Evolutionary conservation across 805 yeast genomes (phyloP), one percentile per base, ranked within the genome.

Genomic region (Metschnikowia vanudenii): DNA sequence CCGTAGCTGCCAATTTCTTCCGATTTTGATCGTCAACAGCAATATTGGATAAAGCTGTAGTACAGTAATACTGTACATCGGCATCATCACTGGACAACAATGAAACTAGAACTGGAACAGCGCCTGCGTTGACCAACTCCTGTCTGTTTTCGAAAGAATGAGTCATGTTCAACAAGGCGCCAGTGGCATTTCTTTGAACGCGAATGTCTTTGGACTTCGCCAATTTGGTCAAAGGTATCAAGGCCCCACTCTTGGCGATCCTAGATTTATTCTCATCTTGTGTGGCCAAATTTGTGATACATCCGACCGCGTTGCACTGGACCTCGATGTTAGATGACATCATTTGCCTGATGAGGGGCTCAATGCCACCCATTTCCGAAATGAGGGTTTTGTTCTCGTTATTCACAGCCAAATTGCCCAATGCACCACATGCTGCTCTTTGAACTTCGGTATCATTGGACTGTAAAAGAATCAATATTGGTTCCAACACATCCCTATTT

Each of bases 291-390:
- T 94, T 94, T 31, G 99, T 94, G 62, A 94, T 91, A 66, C 99
- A 94, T 14, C 99, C 99, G 47, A 94, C 99, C 2, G 99, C 99
- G 64, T 94, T 94, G 68, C 99, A 94, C 70, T 94, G 99, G 33
- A 94, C 98, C 67, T 94, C 99, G 48, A 94, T 96, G 61, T 94
- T 94, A 45, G 94, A 81, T 35, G 96, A 85, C 85, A 89, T 85
- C 99, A 94, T 94, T 70, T 94, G 99, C 66, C 95, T 84, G 58
- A 94, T 94, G 38, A 94, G 79, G 4, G 98, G 98, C 53, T 91
- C 96, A 47, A 94, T 78, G 2, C 98, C 99, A 24, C 98, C 98
- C 97, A 94, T 89, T 61, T 92, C 96, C 14, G 95, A 98, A 50
- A 94, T 92, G 43, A 94, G 75, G 14, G 87, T 79, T 66, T 94